Base-by-base conservation (phyloP, 805 yeast genomes). In the Suhomyces pyralidae region DNA sequence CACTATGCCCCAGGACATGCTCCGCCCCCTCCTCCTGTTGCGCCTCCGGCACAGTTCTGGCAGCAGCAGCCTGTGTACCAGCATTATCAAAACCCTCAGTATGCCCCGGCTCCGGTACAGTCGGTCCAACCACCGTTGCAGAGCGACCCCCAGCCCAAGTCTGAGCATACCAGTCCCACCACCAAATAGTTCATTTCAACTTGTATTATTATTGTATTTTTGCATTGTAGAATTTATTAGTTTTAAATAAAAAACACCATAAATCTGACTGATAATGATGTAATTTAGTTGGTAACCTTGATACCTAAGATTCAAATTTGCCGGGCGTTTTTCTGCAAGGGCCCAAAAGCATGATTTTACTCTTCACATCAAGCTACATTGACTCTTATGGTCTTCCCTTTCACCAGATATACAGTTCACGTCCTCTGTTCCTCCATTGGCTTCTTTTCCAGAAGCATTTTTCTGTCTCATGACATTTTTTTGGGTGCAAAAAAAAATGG, bases 1-100 rank as follows among this genome's bases (percentile, higher is more conserved):
- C 40, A 53, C 46, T 47, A 45, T 42, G 48, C 34, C 17, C 50
- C 28, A 19, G 52, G 48, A 8, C 42, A 49, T 46, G 49, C 25
- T 17, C 50, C 22, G 44, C 51, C 25, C 17, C 50, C 22, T 14
- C 49, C 36, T 26, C 49, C 26, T 12, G 48, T 15, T 12, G 32
- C 48, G 7, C 46, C 50, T 7, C 25, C 24, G 19, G 20, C 20
- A 4, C 42, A 19, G 42, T 17, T 32, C 22, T 38, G 42, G 42
- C 42, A 38, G 42, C 49, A 46, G 20, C 46, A 24, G 22, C 45
- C 50, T 12, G 36, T 22, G 43, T 25, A 46, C 24, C 49, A 26
- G 38, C 22, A 14, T 14, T 25, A 46, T 24, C 49, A 20, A 14
- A 14, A 17, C 19, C 49, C 49, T 34, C 44, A 20, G 20, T 20